Percentiles rank a stretch among this genome's conserved stretches.
These are phyloP conservation scores for Baorangia bicolor DNA, from an alignment of 768 basidiomycete genomes.

Conservation along the genomic window DNA sequence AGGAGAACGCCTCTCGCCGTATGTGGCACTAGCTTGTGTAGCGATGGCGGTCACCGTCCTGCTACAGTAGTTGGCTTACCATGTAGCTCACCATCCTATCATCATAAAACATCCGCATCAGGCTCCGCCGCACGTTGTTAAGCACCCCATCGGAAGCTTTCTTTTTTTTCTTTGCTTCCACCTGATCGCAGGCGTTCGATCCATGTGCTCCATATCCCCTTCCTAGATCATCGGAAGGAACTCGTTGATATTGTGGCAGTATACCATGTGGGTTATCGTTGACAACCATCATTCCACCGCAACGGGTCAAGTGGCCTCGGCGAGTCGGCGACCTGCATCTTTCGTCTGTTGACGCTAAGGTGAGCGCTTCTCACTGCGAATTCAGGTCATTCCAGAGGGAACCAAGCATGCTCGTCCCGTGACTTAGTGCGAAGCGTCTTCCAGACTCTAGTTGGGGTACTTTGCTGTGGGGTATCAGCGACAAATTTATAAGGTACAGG, in stretches of 20 bases:
- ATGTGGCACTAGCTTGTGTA: constrained; percentile 90
- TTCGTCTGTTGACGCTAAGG: background rate
- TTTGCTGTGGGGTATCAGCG: background rate
- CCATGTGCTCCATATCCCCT: background rate
- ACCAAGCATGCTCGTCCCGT: background rate
- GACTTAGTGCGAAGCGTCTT: background rate
- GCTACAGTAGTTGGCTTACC: constrained; percentile 33
- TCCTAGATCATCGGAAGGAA: background rate
- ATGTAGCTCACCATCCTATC: background rate
- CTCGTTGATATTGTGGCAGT: background rate
- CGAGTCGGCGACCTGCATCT: background rate
- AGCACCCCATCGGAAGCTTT: background rate
- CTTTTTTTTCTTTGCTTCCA: background rate
- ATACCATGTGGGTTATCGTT: background rate
- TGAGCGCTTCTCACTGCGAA: too few species aligned
- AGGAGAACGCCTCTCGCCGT: constrained; percentile 96
- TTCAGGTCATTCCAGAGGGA: background rate
- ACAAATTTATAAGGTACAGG: background rate
- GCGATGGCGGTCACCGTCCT: constrained; percentile 85
- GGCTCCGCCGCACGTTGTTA: background rate
- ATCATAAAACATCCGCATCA: background rate
- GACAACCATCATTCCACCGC: background rate
- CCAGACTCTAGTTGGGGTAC: too few species aligned
- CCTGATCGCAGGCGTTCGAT: background rate
- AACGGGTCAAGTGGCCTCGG: background rate